Conservation (phyloP, 768 basidiomycete species). For the Boletus subcaerulescens region DNA sequence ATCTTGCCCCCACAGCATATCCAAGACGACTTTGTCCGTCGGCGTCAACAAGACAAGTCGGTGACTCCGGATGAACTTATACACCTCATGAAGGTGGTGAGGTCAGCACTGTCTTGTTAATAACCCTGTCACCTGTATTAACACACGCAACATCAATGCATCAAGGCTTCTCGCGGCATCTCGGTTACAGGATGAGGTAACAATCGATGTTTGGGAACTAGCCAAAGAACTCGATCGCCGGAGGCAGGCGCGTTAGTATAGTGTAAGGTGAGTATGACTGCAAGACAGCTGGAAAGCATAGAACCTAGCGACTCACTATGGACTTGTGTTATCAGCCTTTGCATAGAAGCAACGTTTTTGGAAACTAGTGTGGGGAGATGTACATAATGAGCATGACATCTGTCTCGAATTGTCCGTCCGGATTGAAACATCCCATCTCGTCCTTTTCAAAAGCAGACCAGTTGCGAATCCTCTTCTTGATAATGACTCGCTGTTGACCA, state of each 20-base stretch:
- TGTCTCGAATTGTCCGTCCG: neutral
- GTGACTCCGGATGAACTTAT: constrained; percentile 61
- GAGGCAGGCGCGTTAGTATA: constrained; percentile 28
- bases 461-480: neutral
- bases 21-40: constrained; percentile 67
- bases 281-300: neutral
- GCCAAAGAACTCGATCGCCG: constrained; percentile 58
- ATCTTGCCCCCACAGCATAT: constrained; percentile 50
- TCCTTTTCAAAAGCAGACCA: constrained; percentile 14
- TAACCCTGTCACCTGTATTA: neutral
- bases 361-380: neutral
- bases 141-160: neutral
- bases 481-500: neutral
- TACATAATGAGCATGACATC: neutral
- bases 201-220: constrained; percentile 58
- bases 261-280: constrained; percentile 7
- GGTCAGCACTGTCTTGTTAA: constrained; percentile 40
- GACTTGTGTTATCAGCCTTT: neutral
- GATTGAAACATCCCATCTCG: constrained; percentile 3
- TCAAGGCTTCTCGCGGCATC: constrained; percentile 63
- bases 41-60: constrained; percentile 37
- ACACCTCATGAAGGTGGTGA: constrained; percentile 63
- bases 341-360: neutral
- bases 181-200: constrained; percentile 52
- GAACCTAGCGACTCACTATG: neutral